Evolutionary conservation across 2,329 filamentous ascomycete species (phyloP), one percentile per base, ranked within the genome.

Genomic region (Hypoxylon sp.): DNA sequence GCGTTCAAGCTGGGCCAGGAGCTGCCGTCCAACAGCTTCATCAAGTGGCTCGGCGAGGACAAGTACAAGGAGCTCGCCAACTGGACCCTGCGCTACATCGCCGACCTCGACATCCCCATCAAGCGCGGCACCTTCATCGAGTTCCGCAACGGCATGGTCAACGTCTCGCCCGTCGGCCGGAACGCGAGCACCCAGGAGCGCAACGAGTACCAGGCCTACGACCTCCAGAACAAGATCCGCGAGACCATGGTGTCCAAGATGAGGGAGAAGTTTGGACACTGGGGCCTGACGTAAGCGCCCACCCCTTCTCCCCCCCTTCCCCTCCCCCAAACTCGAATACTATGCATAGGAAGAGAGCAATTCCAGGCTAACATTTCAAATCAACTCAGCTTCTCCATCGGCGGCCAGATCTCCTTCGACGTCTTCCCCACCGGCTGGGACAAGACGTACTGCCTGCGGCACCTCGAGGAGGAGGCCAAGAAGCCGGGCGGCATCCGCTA

Each of bases 341-440:
- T 33, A 18, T 28, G n/a, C n/a, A n/a, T n/a, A 26, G 1, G 20
- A 16, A 60, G 38, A 49, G 18, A 30, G 44, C 24, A n/a, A 49
- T 18, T 11, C 9, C 8, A 22, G 24, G 28, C 50, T 52, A 45
- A 62, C 48, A 16, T 5, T 2, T 5, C 16, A 49, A 28, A 22
- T 24, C n/a, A 59, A 51, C 5, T 67, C 65, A 94, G 92, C 42
- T 97, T 91, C 84, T 95, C 93, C 68, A 97, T 99, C 74, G 96
- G 96, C 73, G 96, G 96, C 55, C 93, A 97, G 78, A 97, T 99
- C 80, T 97, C 94, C 64, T 99, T 99, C 79, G 96, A 99, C 77
- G 92, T 98, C 74, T 99, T 99, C 86, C 96, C 96, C 69, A 87
- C 84, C 2, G 96, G 96, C 76, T 99, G 96, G 96, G 96, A 99